Base-by-base conservation (phyloP, 2,329 filamentous ascomycete species). In the Rachicladosporium sp. region DNA sequence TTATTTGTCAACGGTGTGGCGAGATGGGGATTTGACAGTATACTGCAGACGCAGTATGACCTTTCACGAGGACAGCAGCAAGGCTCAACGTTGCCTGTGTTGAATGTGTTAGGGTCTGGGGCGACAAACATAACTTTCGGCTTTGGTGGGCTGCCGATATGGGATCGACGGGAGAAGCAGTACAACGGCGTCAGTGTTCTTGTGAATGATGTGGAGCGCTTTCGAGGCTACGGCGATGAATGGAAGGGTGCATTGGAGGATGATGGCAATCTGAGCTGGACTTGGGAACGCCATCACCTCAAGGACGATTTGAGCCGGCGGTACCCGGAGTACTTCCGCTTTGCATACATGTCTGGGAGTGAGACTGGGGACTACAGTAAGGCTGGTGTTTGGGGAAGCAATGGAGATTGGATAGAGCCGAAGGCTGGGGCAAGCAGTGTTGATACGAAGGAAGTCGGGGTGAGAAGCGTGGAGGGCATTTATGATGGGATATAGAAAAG, bases 1-100 rank as follows among this genome's bases (percentile, higher is more conserved):
- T 71, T 96, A 0, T 96, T 95, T 60, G 80, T 95, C 63, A 95
- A 95, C 57, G 89, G 91, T 38, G 78, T 93, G 43, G 89, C 88
- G 3, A 74, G 89, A 33, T 96, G 91, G 91, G 88, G 88, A 0
- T 98, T 93, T 58, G 88, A 86, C 45, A 73, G 82, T 1, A 76
- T 98, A 35, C 72, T 98, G 10, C 80, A 98, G 62, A 96, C 91
- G 0, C 76, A 83, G 0, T 71, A 62, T 1, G 77, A 78, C 1
- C 64, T 98, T 15, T 77, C 78, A 39, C 78, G 64, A 27, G 66
- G 69, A 33, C 61, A 60, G 0, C 62, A 62, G n/a, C 50, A 63
- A 15, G 75, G 76, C 8, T 78, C 76, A 0, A 62, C 74, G 0
- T 67, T 91, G 1, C 85, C 68, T 2, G 31, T 51, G 1, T 56